Conservation (phyloP, 495 filamentous ascomycete genomes). For the Niebla homalea region DNA sequence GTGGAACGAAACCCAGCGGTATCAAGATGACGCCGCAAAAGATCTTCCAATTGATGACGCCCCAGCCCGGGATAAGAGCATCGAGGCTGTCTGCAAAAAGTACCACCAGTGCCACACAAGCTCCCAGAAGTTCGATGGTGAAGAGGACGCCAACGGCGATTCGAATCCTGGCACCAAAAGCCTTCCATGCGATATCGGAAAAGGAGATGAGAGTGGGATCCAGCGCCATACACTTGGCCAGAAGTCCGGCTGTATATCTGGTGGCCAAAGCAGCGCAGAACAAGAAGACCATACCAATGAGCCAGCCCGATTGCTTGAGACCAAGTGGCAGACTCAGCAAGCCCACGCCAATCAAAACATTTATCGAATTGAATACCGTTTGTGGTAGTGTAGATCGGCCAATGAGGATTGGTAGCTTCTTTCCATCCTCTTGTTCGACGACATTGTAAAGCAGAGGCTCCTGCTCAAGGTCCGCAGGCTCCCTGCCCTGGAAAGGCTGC, state of each 20-base stretch:
- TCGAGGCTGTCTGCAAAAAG: conserved; percentile 87
- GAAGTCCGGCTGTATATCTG: conserved; percentile 71
- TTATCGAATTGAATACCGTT: conserved; percentile 93
- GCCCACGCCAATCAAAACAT: conserved; percentile 86
- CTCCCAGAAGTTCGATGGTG: conserved; percentile 72
- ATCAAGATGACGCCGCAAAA: conserved; percentile 68
- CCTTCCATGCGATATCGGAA: conserved; percentile 84
- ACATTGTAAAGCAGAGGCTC: conserved; percentile 75
- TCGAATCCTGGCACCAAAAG: conserved; percentile 74
- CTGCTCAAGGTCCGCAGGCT: conserved; percentile 47
- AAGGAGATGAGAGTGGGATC: conserved; percentile 74
- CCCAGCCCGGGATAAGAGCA: conserved; percentile 61
- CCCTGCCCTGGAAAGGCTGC: conserved; percentile 42
- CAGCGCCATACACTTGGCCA: conserved; percentile 81
- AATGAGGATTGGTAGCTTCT: conserved; percentile 64
- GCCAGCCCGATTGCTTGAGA: conserved; percentile 81
- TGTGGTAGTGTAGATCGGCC: conserved; percentile 91
- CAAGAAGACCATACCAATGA: conserved; percentile 69
- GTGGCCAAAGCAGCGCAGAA: conserved; percentile 59
- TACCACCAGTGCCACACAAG: conserved; percentile 82
- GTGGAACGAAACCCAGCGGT: conserved; percentile 73
- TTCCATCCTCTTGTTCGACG: conserved; percentile 75
- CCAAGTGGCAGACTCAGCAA: conserved; percentile 80
- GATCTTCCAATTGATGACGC: conserved; percentile 69
- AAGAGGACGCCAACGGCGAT: conserved; percentile 75